A percentile compares a stretch with the other conserved stretches of the same genome.
Evolutionary conservation across 2,329 filamentous ascomycete genomes (phyloP).

Genomic region (Fusarium gaditjirri): DNA sequence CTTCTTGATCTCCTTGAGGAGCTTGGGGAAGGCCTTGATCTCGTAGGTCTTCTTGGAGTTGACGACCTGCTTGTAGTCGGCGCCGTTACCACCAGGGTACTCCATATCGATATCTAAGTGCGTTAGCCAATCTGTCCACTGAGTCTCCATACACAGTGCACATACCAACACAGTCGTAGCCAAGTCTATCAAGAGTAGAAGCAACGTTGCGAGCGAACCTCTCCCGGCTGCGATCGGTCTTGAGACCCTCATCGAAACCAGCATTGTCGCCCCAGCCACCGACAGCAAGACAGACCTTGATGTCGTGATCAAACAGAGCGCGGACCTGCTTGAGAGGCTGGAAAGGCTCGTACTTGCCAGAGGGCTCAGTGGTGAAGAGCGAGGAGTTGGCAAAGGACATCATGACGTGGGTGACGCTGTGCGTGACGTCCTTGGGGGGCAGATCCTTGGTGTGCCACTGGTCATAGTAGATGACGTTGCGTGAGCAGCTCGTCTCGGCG

Average conservation of each 20-base stretch:
- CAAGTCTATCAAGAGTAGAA: conserved; percentile 61
- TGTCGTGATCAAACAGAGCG: conserved; percentile 60
- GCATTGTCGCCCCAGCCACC: conserved; percentile 72
- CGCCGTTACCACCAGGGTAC: conserved; percentile 70
- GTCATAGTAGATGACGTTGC: conserved; percentile 58
- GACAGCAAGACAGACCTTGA: conserved; percentile 71
- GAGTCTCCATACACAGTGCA: neutral
- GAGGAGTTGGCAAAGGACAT: conserved; percentile 64
- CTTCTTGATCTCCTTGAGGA: conserved; percentile 67
- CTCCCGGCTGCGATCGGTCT: conserved; percentile 57
- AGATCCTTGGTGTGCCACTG: conserved; percentile 55
- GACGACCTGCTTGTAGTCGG: conserved; percentile 72
- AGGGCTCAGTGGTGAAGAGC: conserved; percentile 56
- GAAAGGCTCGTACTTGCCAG: conserved; percentile 62
- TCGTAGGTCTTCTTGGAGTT: conserved; percentile 69
- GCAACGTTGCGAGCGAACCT: conserved; percentile 68
- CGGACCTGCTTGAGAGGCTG: conserved; percentile 62
- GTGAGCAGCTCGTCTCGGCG: conserved; percentile 31
- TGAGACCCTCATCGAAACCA: conserved; percentile 64
- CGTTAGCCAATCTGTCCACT: rapidly evolving
- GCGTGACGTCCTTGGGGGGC: conserved; percentile 51
- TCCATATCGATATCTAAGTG: conserved; percentile 73
- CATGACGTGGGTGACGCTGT: conserved; percentile 64
- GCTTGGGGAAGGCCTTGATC: conserved; percentile 69
- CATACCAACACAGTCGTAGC: conserved; percentile 70